phyloP scores from a whole-genome alignment of 176 grass and related monocot genomes.

The Oryza coarctata region DNA sequence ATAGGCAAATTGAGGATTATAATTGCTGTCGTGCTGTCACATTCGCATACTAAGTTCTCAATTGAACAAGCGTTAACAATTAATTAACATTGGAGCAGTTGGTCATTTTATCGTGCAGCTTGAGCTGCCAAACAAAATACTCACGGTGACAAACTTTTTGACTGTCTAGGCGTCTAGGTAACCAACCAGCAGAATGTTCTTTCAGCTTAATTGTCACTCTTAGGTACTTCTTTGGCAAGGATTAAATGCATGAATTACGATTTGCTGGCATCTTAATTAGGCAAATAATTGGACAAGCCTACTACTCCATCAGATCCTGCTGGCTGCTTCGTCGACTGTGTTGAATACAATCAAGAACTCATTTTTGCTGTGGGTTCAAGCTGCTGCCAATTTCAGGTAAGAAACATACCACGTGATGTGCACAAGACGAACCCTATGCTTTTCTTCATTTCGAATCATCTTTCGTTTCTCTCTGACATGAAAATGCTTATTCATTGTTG shows the following conservation, averaged over 20 bases:
- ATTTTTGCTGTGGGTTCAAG: not conserved
- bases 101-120: too few relatives aligned
- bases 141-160: not conserved
- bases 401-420: constrained; percentile 27
- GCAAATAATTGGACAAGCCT: not conserved
- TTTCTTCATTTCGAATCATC: not conserved
- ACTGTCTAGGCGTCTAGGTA: too few relatives aligned
- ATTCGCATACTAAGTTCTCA: too few relatives aligned
- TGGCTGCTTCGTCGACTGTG: not conserved
- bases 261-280: not conserved
- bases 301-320: not conserved
- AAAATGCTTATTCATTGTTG: not conserved
- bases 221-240: not conserved
- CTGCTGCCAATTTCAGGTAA: not conserved
- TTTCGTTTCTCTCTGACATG: not conserved
- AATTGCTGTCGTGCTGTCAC: too few relatives aligned
- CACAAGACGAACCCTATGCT: not conserved
- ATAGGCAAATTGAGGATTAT: too few relatives aligned
- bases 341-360: not conserved
- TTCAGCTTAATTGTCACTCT: not conserved
- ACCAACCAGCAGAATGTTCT: not conserved
- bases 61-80: too few relatives aligned
- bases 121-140: not conserved
- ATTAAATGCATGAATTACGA: not conserved
- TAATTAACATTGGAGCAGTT: too few relatives aligned